Conservation (phyloP, 345 rosid genomes). For the Salix purpurea region DNA sequence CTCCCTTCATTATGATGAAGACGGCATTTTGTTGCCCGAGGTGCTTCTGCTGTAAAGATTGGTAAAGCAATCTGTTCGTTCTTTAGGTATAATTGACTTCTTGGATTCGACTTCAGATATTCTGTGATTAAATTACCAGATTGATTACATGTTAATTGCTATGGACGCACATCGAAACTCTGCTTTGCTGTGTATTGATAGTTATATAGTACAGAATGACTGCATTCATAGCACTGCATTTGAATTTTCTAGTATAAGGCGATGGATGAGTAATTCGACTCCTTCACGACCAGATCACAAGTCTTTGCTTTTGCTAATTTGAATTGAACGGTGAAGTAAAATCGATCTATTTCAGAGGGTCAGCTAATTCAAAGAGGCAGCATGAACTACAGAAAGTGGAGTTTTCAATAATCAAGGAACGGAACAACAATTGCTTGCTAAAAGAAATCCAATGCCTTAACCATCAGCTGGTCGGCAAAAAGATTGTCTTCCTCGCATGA, state of each 20-base stretch:
- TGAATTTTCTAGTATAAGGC: too few species aligned
- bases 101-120: neutral
- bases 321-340: too few species aligned
- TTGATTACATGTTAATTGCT: neutral
- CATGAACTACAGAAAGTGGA: neutral
- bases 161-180: neutral
- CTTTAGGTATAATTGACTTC: neutral
- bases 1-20: constrained; percentile 37
- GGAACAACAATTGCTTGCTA: neutral
- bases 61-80: neutral
- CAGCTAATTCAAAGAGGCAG: neutral
- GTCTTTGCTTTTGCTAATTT: too few species aligned
- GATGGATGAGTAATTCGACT: too few species aligned
- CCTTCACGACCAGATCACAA: too few species aligned
- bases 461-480: neutral
- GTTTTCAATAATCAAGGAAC: neutral
- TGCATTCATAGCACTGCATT: too few species aligned
- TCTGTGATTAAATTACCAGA: neutral
- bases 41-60: neutral
- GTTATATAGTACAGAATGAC: too few species aligned
- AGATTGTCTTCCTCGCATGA: neutral
- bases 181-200: neutral
- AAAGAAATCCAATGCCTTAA: neutral
- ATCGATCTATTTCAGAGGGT: neutral
- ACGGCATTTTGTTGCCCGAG: constrained; percentile 47